Evolutionary conservation across 805 yeast genomes (phyloP).

Genomic region (Candida xyloterini): DNA sequence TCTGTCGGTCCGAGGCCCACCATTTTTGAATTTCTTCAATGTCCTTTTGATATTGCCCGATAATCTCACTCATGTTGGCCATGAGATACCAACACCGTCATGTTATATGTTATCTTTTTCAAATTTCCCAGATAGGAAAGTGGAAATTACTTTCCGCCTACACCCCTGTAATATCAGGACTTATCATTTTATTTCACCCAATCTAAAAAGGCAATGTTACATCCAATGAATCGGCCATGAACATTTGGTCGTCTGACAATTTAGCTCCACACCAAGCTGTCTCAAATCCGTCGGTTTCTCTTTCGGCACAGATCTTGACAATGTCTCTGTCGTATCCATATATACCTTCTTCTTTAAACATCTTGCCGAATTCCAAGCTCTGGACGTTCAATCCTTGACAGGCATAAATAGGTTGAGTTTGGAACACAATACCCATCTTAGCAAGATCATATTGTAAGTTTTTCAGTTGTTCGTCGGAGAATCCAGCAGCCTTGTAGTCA

Average conservation of each 20-base stretch:
- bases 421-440: slow-evolving; percentile 51
- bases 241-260: slow-evolving; percentile 22
- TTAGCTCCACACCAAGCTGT: slow-evolving; percentile 24
- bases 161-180: slow-evolving; percentile 5
- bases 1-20: slow-evolving; percentile 49
- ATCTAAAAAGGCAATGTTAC: slow-evolving; percentile 13
- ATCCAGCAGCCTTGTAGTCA: slow-evolving; percentile 60
- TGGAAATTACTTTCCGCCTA: not conserved
- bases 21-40: slow-evolving; percentile 39
- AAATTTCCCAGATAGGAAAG: slow-evolving; percentile 7
- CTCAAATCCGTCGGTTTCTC: slow-evolving; percentile 20
- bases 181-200: not conserved
- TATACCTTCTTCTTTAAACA: slow-evolving; percentile 55
- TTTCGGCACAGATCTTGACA: slow-evolving; percentile 13
- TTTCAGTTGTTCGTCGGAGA: slow-evolving; percentile 42
- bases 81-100: not conserved
- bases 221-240: slow-evolving; percentile 19
- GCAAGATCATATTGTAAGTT: slow-evolving; percentile 55
- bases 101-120: slow-evolving; percentile 3
- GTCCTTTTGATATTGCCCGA: slow-evolving; percentile 12
- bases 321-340: slow-evolving; percentile 32
- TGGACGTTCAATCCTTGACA: slow-evolving; percentile 57
- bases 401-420: slow-evolving; percentile 48
- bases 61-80: not conserved
- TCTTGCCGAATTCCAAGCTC: slow-evolving; percentile 47